Base-by-base conservation (phyloP, 139 green algal species). In the Coccomyxa sp. region DNA sequence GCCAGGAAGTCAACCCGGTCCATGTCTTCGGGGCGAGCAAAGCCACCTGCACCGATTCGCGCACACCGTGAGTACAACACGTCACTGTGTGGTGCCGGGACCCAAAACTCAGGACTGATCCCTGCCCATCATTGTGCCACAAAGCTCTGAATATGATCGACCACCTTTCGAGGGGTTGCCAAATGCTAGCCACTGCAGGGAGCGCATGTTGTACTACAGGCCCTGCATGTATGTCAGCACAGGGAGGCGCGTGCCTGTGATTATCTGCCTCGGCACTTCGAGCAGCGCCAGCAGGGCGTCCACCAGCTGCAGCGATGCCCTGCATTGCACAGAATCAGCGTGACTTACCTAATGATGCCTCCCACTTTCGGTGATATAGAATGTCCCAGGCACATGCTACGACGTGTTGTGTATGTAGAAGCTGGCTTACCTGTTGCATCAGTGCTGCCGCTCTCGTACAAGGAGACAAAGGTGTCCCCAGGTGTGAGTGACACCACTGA, bases 391-490 rank as follows among this genome's bases (percentile, higher is more conserved):
- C n/a, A n/a, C n/a, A n/a, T n/a, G n/a, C n/a, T n/a, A n/a, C n/a
- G n/a, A n/a, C n/a, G n/a, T n/a, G n/a, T n/a, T n/a, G n/a, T n/a
- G n/a, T n/a, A 31, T 55, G 14, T 8, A 12, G 70, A 8, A 68
- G 7, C 36, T 8, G 22, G 64, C n/a, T 27, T 27, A 82, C 78
- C 34, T 39, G 87, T 91, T 22, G 70, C n/a, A 50, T 91, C 87
- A 8, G 33, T 79, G 83, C 86, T 91, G 38, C 86, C 86, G 70
- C 81, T 88, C 70, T 90, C 87, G 55, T 90, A 90, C 36, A 90
- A 74, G 9, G 83, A 89, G n/a, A 91, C 68, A 6, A 72, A 79
- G 14, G 31, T 69, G 39, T 14, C 83, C 35, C 39, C 75, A 68
- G 50, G 8, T 14, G 73, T 75, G 7, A 79, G 7, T 6, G 27